These are phyloP conservation scores for Pseudogymnoascus sp. DNA, from an alignment of 2,329 filamentous ascomycete genomes.

Conservation along the genomic window DNA sequence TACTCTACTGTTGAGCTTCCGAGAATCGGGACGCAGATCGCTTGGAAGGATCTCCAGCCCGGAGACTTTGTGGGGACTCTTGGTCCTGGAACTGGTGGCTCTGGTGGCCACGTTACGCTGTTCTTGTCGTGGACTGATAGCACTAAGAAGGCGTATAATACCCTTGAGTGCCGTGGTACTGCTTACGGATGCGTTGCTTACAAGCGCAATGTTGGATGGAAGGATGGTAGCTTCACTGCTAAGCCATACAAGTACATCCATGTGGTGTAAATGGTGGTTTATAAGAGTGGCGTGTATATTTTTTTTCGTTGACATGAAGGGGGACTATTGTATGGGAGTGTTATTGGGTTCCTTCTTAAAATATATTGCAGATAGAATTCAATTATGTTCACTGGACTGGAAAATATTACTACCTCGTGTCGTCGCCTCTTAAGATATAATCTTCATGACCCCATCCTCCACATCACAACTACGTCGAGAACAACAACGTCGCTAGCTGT, in stretches of 20 bases:
- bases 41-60: not conserved
- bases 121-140: not conserved
- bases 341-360: not conserved
- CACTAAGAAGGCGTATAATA: not conserved
- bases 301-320: not conserved
- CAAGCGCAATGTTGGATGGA: not conserved
- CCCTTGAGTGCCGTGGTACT: not conserved
- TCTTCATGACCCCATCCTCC: too few species aligned
- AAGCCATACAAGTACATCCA: constrained; percentile 1
- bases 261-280: not conserved
- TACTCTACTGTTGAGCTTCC: not conserved
- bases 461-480: too few species aligned
- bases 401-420: not conserved
- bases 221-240: not conserved
- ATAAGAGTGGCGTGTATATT: not conserved
- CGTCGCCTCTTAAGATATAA: not conserved
- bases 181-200: not conserved
- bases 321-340: not conserved
- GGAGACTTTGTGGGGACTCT: constrained; percentile 5
- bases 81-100: not conserved
- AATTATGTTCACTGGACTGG: not conserved
- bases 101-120: not conserved
- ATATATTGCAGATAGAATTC: not conserved
- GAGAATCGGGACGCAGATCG: not conserved
- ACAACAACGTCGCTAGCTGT: too few species aligned